Evolutionary conservation across 495 filamentous ascomycete genomes (phyloP), one percentile per base, ranked within the genome.

Genomic region (Talaromyces borbonicus): DNA sequence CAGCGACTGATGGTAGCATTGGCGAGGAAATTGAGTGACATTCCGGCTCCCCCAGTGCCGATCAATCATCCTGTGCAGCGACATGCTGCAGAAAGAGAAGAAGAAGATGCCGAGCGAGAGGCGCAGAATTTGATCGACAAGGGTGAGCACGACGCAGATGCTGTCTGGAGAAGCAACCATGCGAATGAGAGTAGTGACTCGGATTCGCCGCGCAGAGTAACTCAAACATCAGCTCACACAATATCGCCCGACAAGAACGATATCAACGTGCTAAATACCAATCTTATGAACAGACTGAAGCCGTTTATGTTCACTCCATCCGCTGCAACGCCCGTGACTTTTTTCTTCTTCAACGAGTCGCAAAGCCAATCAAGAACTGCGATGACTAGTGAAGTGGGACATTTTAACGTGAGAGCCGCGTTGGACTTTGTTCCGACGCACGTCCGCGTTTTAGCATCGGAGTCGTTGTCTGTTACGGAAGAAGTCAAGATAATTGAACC

Each of bases 371-470:
- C 87, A 9, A 75, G 83, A 19, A 94, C 84, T 6, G 69, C 93
- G 5, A 66, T 67, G 37, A 97, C 93, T 0, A 80, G 95, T 54
- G 81, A 90, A 38, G 75, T 84, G 3, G 92, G 92, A 0, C 90
- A 99, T 60, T 99, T 99, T 54, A 68, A 55, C 16, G 60, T 85
- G 30, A 75, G 88, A 2, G 86, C 82, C 7, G 71, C 85, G 8
- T 66, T 99, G 25, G 80, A 90, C 15, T 99, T 99, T 58, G 68
- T 94, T 3, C 92, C 92, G 0, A 96, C 88, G 0, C 80, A 95
- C 52, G 78, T 95, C 18, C 77, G 87, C 19, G 81, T 97, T 2
- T 65, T 97, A 16, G 92, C 87, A 9, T 92, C 81, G 14, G 89
- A 95, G 61, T 75, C 81, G 29, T 70, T 99, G 4, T 95, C 89